phyloP scores from a whole-genome alignment of 352 stramenopile species.

The Phytophthora megakarya region DNA sequence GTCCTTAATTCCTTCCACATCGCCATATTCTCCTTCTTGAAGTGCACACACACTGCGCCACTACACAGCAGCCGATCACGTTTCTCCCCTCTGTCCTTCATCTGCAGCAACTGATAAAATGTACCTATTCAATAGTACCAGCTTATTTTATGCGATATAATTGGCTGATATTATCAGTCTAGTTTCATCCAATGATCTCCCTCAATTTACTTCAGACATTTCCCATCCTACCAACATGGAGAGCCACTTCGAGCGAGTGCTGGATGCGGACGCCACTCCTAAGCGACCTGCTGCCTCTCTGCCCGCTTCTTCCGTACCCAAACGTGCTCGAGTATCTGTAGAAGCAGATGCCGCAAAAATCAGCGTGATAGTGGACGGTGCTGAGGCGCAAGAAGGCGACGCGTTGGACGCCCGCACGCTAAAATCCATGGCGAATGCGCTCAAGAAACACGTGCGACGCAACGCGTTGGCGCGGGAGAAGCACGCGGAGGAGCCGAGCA shows the following conservation, averaged over 20 bases:
- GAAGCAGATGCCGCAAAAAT: slow-evolving; percentile 37
- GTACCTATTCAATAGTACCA: background rate
- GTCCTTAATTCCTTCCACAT: slow-evolving; percentile 11
- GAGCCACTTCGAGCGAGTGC: slow-evolving; percentile 66
- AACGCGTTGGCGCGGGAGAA: slow-evolving; percentile 86
- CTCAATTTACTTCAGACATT: slow-evolving; percentile 7
- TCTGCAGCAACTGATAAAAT: background rate
- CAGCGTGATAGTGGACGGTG: slow-evolving; percentile 48
- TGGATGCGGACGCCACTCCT: slow-evolving; percentile 32
- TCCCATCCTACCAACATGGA: slow-evolving; percentile 38
- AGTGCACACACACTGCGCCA: slow-evolving; percentile 28
- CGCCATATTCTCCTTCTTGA: background rate
- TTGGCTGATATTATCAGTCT: background rate
- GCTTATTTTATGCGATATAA: background rate
- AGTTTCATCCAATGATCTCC: background rate
- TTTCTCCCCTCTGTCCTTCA: slow-evolving; percentile 26
- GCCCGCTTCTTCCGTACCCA: background rate
- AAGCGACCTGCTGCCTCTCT: slow-evolving; percentile 31
- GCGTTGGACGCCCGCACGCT: slow-evolving; percentile 71
- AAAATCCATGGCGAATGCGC: slow-evolving; percentile 66
- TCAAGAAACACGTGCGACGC: slow-evolving; percentile 75
- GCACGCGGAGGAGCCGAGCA: slow-evolving; percentile 70
- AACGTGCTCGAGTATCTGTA: slow-evolving; percentile 28
- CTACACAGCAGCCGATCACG: slow-evolving; percentile 19
- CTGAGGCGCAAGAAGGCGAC: slow-evolving; percentile 50